Evolutionary conservation across 2,329 filamentous ascomycete species (phyloP).

Genomic region (Aspergillus brasiliensis): DNA sequence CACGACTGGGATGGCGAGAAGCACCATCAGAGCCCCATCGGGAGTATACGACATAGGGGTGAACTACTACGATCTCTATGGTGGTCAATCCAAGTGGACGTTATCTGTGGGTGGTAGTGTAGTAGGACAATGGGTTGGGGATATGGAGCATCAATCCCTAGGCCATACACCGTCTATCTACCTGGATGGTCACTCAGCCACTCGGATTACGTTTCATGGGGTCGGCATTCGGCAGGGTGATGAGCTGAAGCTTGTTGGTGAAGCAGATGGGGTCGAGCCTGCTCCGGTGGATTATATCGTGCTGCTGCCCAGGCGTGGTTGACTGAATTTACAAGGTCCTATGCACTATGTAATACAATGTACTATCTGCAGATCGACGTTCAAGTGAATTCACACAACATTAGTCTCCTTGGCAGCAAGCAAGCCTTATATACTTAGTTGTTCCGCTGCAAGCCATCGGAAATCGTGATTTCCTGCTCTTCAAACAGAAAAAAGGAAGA

Average conservation of each 20-base stretch:
- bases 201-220: slow-evolving; percentile 59
- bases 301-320: slow-evolving; percentile 59
- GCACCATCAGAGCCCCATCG: slow-evolving; percentile 50
- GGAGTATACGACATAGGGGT: slow-evolving; percentile 66
- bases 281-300: slow-evolving; percentile 70
- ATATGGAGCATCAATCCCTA: slow-evolving; percentile 61
- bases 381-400: too few species aligned
- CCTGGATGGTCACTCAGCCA: slow-evolving; percentile 67
- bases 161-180: slow-evolving; percentile 61
- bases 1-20: slow-evolving; percentile 53
- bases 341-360: too few species aligned
- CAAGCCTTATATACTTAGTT: too few species aligned
- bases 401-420: too few species aligned
- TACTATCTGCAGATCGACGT: too few species aligned
- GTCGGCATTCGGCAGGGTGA: slow-evolving; percentile 56
- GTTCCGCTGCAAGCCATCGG: too few species aligned
- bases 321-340: slow-evolving; percentile 43
- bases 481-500: too few species aligned
- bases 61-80: slow-evolving; percentile 66
- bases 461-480: too few species aligned
- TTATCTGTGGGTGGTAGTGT: slow-evolving; percentile 56
- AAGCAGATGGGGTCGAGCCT: slow-evolving; percentile 61
- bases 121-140: slow-evolving; percentile 61
- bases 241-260: slow-evolving; percentile 58
- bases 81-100: slow-evolving; percentile 60